A percentile compares a stretch with the other conserved stretches of the same genome.
Conservation (phyloP, 164 flowering plant species). For the Piper betle region DNA sequence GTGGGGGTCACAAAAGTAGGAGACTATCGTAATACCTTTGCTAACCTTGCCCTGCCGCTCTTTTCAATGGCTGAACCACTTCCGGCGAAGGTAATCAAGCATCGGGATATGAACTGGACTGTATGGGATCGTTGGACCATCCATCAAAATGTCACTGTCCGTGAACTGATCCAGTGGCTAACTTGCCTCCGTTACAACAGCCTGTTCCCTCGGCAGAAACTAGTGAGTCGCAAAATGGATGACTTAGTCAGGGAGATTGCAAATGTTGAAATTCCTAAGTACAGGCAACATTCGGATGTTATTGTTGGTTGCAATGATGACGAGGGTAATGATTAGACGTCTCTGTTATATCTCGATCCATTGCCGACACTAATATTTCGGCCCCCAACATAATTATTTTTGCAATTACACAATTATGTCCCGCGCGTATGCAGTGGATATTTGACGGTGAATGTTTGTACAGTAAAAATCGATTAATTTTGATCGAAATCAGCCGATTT, state of each 20-base stretch:
- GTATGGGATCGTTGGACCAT: too few species aligned
- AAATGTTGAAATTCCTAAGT: too few species aligned
- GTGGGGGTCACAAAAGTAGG: conserved; percentile 64
- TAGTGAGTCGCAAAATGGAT: conserved; percentile 54
- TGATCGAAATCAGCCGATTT: too few species aligned
- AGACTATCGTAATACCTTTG: too few species aligned
- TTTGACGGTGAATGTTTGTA: too few species aligned
- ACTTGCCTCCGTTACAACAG: conserved; percentile 68
- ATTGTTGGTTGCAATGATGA: conserved; percentile 82
- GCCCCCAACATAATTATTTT: too few species aligned
- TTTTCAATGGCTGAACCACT: conserved; percentile 88
- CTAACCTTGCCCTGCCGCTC: conserved; percentile 70
- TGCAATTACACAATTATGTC: too few species aligned
- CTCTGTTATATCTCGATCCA: conserved; percentile 59
- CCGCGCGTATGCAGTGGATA: too few species aligned
- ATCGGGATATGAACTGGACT: conserved; percentile 70
- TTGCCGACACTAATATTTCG: too few species aligned
- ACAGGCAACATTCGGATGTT: conserved; percentile 61
- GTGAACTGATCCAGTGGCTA: conserved; percentile 66
- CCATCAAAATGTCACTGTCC: conserved; percentile 52
- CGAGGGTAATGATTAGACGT: conserved; percentile 72
- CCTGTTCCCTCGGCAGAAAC: conserved; percentile 60
- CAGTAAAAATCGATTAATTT: too few species aligned
- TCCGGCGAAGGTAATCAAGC: conserved; percentile 75
- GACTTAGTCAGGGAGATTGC: conserved; percentile 64